Conservation (phyloP, 2,329 filamentous ascomycete species). For the Colletotrichum higginsianum region DNA sequence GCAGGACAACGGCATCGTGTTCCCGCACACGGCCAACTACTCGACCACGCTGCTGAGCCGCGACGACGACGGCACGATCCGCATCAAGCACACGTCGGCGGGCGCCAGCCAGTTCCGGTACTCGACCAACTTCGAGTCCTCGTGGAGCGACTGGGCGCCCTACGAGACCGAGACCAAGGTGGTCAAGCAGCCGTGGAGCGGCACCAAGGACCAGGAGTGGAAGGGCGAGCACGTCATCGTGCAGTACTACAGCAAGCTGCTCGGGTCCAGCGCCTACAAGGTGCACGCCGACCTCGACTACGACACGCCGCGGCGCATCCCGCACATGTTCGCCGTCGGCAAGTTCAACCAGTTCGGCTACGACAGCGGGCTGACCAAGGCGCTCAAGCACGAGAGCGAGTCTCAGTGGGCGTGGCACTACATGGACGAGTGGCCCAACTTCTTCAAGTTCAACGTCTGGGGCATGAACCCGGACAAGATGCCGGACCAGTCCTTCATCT, state of each 20-base stretch:
- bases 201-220: slow-evolving; percentile 71
- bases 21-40: slow-evolving; percentile 47
- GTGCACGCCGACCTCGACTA: slow-evolving; percentile 70
- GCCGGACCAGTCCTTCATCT: slow-evolving; percentile 69
- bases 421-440: slow-evolving; percentile 75
- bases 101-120: slow-evolving; percentile 77
- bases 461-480: slow-evolving; percentile 75
- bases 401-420: slow-evolving; percentile 72
- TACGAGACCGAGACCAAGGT: slow-evolving; percentile 67
- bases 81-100: slow-evolving; percentile 68
- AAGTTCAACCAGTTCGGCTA: slow-evolving; percentile 76
- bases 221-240: slow-evolving; percentile 73
- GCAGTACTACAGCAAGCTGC: slow-evolving; percentile 74
- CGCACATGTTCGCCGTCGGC: slow-evolving; percentile 75
- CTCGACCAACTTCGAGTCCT: slow-evolving; percentile 73
- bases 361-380: slow-evolving; percentile 70
- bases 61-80: slow-evolving; percentile 56
- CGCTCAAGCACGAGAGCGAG: slow-evolving; percentile 63
- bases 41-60: slow-evolving; percentile 64
- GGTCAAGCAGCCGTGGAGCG: slow-evolving; percentile 68
- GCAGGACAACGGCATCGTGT: slow-evolving; percentile 36
- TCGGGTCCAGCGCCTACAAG: slow-evolving; percentile 72
- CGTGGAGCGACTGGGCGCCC: slow-evolving; percentile 71
- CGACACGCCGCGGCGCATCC: slow-evolving; percentile 65
- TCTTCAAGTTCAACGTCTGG: slow-evolving; percentile 76